Evolutionary conservation across 2,329 filamentous ascomycete genomes (phyloP).

Genomic region (Pseudogymnoascus sp.): DNA sequence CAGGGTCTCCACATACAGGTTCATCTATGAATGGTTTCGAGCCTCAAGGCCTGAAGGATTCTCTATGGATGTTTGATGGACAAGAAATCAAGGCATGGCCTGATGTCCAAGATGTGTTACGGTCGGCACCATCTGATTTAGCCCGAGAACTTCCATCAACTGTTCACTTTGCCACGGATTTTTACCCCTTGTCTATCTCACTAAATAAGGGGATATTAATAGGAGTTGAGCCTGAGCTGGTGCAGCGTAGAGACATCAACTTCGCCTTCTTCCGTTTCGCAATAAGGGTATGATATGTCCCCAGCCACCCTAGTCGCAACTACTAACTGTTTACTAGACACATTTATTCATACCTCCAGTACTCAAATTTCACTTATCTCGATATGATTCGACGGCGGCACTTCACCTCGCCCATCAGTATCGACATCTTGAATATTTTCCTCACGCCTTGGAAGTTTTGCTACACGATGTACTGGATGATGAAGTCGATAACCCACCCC

Average conservation of each 20-base stretch:
- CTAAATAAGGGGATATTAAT: conserved; percentile 85
- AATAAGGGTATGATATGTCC: conserved; percentile 58
- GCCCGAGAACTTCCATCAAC: conserved; percentile 64
- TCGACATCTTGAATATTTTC: conserved; percentile 79
- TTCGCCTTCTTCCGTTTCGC: conserved; percentile 87
- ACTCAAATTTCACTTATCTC: conserved; percentile 67
- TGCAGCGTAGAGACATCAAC: conserved; percentile 84
- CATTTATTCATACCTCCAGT: conserved; percentile 89
- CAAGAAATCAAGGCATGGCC: conserved; percentile 80
- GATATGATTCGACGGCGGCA: conserved; percentile 71
- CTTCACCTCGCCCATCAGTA: conserved; percentile 78
- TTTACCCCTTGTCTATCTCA: conserved; percentile 83
- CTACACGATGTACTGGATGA: conserved; percentile 91
- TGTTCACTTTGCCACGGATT: conserved; percentile 78
- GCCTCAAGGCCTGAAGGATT: conserved; percentile 56
- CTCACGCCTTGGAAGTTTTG: conserved; percentile 85
- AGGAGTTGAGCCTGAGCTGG: conserved; percentile 83
- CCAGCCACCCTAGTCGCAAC: neutral
- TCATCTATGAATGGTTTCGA: conserved; percentile 12
- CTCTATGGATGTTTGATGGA: conserved; percentile 91
- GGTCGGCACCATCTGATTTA: conserved; percentile 57
- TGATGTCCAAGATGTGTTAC: conserved; percentile 75
- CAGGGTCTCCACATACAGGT: conserved; percentile 14
- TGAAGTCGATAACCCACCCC: conserved; percentile 69
- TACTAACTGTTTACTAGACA: conserved; percentile 48